Conservation (phyloP, 768 basidiomycete species). For the Trametes gibbosa region DNA sequence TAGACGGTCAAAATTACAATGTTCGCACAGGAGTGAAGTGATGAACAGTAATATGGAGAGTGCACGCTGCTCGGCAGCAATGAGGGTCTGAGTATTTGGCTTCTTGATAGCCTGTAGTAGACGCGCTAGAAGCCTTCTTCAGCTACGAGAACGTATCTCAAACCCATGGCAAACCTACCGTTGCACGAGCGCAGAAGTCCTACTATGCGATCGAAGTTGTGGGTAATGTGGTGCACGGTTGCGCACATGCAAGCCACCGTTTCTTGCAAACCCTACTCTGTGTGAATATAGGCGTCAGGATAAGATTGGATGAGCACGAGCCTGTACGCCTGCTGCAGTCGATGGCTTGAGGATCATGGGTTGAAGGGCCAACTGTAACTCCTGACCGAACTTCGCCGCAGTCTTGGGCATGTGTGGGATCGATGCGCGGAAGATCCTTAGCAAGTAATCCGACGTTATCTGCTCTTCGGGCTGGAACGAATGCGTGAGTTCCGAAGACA, state of each 20-base stretch:
- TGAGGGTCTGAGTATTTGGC: constrained; percentile 39
- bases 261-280: constrained; percentile 76
- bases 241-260: constrained; percentile 90
- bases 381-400: constrained; percentile 81
- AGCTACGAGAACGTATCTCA: not conserved
- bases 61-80: constrained; percentile 48
- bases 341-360: constrained; percentile 92
- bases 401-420: constrained; percentile 91
- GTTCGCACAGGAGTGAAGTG: constrained; percentile 79
- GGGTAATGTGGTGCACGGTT: constrained; percentile 80
- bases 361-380: constrained; percentile 76
- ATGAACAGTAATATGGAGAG: constrained; percentile 79
- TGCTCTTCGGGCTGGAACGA: constrained; percentile 72
- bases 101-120: constrained; percentile 56
- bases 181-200: constrained; percentile 85
- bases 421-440: constrained; percentile 83
- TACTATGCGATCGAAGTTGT: constrained; percentile 76
- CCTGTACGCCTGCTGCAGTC: constrained; percentile 61
- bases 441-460: constrained; percentile 76
- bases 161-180: constrained; percentile 39
- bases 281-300: not conserved
- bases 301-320: constrained; percentile 31
- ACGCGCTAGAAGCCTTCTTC: constrained; percentile 43
- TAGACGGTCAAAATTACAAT: constrained; percentile 83
- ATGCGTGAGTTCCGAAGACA: not conserved